phyloP scores from a whole-genome alignment of 2,329 filamentous ascomycete species.

The Pezicula radicicola region DNA sequence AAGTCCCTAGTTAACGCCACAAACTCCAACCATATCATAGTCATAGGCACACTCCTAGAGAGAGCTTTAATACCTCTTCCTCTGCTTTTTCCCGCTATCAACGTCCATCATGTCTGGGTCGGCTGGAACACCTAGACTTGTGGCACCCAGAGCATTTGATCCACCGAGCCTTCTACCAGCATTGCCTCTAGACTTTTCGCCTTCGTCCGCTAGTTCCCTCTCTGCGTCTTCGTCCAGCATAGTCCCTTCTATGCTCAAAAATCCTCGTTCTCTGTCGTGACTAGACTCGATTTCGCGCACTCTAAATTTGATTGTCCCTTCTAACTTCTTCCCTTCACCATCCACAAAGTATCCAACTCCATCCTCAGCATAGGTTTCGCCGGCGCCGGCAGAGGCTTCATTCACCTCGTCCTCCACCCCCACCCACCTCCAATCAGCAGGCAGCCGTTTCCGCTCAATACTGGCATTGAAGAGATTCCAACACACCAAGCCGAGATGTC shows the following conservation, averaged over 20 bases:
- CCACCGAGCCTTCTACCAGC: slow-evolving; percentile 34
- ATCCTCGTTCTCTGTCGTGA: slow-evolving; percentile 71
- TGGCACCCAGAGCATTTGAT: slow-evolving; percentile 25
- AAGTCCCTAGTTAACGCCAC: neutral
- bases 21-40: neutral
- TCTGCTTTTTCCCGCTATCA: slow-evolving; percentile 12
- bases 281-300: slow-evolving; percentile 84
- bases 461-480: slow-evolving; percentile 91
- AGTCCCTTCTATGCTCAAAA: slow-evolving; percentile 85
- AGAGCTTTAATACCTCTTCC: slow-evolving; percentile 14
- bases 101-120: slow-evolving; percentile 18
- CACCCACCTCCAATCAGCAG: slow-evolving; percentile 77
- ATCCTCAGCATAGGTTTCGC: slow-evolving; percentile 45
- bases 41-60: neutral
- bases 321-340: slow-evolving; percentile 64
- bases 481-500: slow-evolving; percentile 84
- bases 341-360: slow-evolving; percentile 74
- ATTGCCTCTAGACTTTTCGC: slow-evolving; percentile 35
- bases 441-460: slow-evolving; percentile 74
- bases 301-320: slow-evolving; percentile 69
- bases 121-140: slow-evolving; percentile 23
- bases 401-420: slow-evolving; percentile 39
- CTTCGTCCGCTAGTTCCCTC: slow-evolving; percentile 47
- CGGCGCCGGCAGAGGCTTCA: slow-evolving; percentile 28
- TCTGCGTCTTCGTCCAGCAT: slow-evolving; percentile 72